Evolutionary conservation across 257 asterid genomes (phyloP).

Genomic region (Nicotiana obtusifolia): DNA sequence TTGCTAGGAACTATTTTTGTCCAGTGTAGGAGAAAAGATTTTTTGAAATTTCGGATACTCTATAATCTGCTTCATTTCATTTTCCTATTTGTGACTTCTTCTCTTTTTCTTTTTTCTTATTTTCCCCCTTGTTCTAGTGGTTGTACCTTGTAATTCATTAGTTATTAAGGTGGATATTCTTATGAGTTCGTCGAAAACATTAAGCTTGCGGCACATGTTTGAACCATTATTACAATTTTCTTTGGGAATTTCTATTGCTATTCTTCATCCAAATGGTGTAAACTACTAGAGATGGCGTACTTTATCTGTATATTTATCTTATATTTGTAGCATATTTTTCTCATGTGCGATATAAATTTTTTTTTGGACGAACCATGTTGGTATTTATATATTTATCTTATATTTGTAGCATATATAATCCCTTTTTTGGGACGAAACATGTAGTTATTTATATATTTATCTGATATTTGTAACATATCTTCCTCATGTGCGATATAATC

Average conservation of each 20-base stretch:
- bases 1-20: slow-evolving; percentile 39
- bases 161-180: slow-evolving; percentile 5
- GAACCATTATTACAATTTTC: background rate
- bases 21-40: slow-evolving; percentile 43
- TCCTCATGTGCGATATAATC: background rate
- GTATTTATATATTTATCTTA: no score
- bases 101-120: background rate
- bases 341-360: no score
- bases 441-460: no score
- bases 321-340: background rate
- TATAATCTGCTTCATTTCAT: background rate
- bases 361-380: background rate
- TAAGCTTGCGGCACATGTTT: background rate
- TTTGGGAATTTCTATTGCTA: background rate
- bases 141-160: slow-evolving; percentile 10
- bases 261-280: background rate
- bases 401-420: no score
- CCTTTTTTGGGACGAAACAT: no score
- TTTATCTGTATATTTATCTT: no score
- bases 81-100: background rate
- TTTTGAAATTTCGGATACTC: slow-evolving; percentile 23
- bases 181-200: background rate
- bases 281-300: background rate
- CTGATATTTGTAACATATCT: no score
- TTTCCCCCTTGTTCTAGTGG: background rate